phyloP scores from a whole-genome alignment of 495 filamentous ascomycete species.

The Tuber borchii region DNA sequence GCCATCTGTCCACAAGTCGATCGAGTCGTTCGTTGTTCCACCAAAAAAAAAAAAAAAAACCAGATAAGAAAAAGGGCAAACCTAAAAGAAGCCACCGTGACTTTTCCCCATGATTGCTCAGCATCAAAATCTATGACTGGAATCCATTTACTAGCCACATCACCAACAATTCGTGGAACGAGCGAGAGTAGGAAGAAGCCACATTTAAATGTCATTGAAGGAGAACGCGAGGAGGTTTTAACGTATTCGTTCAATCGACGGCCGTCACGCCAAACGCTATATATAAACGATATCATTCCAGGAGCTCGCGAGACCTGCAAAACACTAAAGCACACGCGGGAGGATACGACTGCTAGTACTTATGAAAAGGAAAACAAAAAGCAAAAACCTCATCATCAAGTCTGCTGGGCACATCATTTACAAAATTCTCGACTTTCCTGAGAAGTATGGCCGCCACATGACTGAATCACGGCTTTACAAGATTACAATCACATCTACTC shows the following conservation, averaged over 20 bases:
- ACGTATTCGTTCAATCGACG: background rate
- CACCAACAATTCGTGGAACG: background rate
- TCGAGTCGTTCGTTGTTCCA: background rate
- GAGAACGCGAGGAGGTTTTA: background rate
- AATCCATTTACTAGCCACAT: background rate
- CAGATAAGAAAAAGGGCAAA: conserved; percentile 6
- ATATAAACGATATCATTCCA: background rate
- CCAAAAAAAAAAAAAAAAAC: conserved; percentile 19
- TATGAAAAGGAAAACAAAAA: background rate
- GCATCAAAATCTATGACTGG: background rate
- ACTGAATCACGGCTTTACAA: background rate
- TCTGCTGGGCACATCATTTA: background rate
- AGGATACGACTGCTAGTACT: background rate
- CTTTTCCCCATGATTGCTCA: conserved; percentile 19
- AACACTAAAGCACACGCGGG: background rate
- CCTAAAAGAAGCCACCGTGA: conserved; percentile 35
- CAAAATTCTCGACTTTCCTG: background rate
- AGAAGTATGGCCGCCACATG: background rate
- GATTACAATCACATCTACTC: background rate
- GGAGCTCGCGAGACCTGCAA: background rate
- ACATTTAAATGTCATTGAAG: background rate
- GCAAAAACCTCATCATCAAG: background rate
- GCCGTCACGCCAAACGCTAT: background rate
- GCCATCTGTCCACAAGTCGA: conserved; percentile 2
- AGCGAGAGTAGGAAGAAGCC: background rate